Conservation (phyloP, 129 eudicot species). For the Rutidosis leptorrhynchoides region DNA sequence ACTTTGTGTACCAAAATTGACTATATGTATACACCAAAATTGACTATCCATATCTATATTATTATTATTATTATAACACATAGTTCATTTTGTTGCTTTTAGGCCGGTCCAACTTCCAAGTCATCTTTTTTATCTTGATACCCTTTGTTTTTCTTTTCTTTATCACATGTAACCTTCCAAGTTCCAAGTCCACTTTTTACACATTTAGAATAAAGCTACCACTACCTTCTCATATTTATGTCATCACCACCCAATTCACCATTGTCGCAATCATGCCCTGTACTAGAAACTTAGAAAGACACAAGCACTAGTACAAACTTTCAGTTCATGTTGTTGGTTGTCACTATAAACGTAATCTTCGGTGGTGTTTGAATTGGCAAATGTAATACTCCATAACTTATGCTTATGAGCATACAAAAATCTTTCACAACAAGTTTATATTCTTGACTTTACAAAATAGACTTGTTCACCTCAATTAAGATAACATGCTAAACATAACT, state of each 20-base stretch:
- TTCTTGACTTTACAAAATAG: not conserved
- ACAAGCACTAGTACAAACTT: not conserved
- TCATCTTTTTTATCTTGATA: slow-evolving; percentile 23
- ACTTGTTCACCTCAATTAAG: not conserved
- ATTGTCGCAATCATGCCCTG: slow-evolving; percentile 1
- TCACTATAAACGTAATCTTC: too few species aligned
- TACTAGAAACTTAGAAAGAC: not conserved
- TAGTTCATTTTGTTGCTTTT: slow-evolving; percentile 22
- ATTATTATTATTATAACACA: too few species aligned
- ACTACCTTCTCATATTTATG: slow-evolving; percentile 23
- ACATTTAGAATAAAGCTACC: slow-evolving; percentile 3
- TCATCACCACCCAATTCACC: slow-evolving; percentile 26
- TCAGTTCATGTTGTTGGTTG: not conserved
- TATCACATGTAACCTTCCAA: slow-evolving; percentile 6
- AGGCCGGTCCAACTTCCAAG: slow-evolving; percentile 31
- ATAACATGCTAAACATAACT: too few species aligned
- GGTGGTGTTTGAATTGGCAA: not conserved
- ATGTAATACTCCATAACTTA: not conserved
- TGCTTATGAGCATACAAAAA: not conserved
- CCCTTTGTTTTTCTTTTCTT: slow-evolving; percentile 19
- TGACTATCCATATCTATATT: too few species aligned
- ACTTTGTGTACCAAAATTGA: too few species aligned
- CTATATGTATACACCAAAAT: too few species aligned
- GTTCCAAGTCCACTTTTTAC: slow-evolving; percentile 15
- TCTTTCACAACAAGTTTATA: not conserved